Percentiles rank a stretch among this genome's conserved stretches.
These are phyloP conservation scores for Epichloe gansuensis DNA, from an alignment of 2,329 filamentous ascomycete genomes.

Conservation along the genomic window DNA sequence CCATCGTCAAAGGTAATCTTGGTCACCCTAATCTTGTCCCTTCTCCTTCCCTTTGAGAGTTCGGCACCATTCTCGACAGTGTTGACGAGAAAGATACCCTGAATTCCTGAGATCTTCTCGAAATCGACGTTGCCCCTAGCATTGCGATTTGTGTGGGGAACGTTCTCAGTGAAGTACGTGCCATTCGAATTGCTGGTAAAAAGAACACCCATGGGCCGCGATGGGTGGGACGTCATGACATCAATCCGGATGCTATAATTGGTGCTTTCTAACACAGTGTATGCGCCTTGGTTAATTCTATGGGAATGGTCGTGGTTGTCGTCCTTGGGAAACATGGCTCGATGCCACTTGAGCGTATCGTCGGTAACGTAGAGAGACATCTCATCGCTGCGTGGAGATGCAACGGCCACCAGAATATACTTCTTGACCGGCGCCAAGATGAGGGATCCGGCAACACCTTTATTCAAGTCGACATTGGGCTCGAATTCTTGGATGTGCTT, in stretches of 20 bases:
- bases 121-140: constrained; percentile 72
- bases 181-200: constrained; percentile 97
- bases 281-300: constrained; percentile 64
- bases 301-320: constrained; percentile 63
- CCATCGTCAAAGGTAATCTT: constrained; percentile 94
- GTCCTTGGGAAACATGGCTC: constrained; percentile 74
- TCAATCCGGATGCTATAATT: constrained; percentile 97
- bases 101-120: constrained; percentile 82
- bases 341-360: constrained; percentile 78
- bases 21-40: constrained; percentile 58
- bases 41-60: constrained; percentile 40
- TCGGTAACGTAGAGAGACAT: constrained; percentile 84
- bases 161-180: constrained; percentile 86
- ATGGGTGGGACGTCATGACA: constrained; percentile 59
- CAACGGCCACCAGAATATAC: constrained; percentile 73
- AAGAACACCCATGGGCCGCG: constrained; percentile 68
- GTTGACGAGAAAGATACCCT: constrained; percentile 87
- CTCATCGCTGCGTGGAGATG: constrained; percentile 70
- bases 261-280: constrained; percentile 89
- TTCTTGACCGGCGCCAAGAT: constrained; percentile 77
- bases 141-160: constrained; percentile 86
- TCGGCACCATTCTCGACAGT: constrained; percentile 76
- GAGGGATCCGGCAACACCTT: constrained; percentile 66
- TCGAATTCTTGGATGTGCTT: constrained; percentile 52
- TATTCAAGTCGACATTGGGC: constrained; percentile 61